These are phyloP conservation scores for Diaporthe sp. DNA, from an alignment of 2,329 filamentous ascomycete species.

Conservation along the genomic window DNA sequence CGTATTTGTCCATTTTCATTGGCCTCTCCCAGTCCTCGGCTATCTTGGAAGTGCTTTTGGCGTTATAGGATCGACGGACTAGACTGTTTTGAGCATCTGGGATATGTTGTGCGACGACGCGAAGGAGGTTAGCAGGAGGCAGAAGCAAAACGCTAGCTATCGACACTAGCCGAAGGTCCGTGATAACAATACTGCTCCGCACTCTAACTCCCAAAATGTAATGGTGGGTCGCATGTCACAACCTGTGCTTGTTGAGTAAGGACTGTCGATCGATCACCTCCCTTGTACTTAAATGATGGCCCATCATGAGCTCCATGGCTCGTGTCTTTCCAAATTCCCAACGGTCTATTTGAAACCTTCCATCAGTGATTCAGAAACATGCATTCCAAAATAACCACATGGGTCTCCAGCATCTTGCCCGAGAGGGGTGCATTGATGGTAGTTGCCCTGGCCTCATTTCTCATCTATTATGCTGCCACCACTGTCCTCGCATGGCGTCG, in stretches of 20 bases:
- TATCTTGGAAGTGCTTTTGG: neutral
- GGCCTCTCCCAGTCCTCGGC: neutral
- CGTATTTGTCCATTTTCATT: neutral
- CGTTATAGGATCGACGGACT: neutral
- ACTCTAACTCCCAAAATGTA: no score
- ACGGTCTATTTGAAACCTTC: neutral
- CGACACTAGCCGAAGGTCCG: neutral
- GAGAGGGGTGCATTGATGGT: neutral
- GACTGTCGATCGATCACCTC: neutral
- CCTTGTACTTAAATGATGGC: neutral
- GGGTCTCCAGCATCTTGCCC: neutral
- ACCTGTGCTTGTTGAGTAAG: neutral
- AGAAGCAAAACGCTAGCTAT: neutral
- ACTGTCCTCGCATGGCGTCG: conserved; percentile 43
- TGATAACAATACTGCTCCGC: neutral
- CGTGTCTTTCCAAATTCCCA: neutral
- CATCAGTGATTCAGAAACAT: neutral
- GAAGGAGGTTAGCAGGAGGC: neutral
- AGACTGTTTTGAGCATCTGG: neutral
- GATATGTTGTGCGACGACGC: neutral
- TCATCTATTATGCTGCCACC: neutral
- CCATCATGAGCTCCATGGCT: neutral
- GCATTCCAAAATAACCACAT: neutral
- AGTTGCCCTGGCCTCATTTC: neutral
- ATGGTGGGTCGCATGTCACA: neutral